phyloP scores from a whole-genome alignment of 2,329 filamentous ascomycete species.

The Penicillium sp. region DNA sequence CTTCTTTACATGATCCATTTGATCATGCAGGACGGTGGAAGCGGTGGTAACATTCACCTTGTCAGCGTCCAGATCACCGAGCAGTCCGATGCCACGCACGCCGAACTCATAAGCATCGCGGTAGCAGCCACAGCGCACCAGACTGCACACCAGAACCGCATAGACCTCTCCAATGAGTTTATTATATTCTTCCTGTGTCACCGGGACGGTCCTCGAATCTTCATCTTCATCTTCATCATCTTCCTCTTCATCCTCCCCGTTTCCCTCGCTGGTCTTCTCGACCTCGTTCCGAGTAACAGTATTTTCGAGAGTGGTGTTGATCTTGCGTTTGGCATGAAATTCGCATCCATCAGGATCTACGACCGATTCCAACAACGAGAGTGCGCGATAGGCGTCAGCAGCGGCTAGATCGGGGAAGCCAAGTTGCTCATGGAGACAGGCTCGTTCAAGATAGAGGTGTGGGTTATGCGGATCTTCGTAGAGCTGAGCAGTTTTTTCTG shows the following conservation, averaged over 20 bases:
- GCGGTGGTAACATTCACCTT: slow-evolving; percentile 3
- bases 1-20: slow-evolving; percentile 31
- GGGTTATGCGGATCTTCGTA: slow-evolving; percentile 44
- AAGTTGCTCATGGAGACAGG: slow-evolving; percentile 68
- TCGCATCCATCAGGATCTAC: slow-evolving; percentile 73
- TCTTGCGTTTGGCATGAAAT: slow-evolving; percentile 66
- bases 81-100: slow-evolving; percentile 29
- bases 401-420: slow-evolving; percentile 88
- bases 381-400: slow-evolving; percentile 84
- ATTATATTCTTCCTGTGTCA: slow-evolving; percentile 37
- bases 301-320: slow-evolving; percentile 22
- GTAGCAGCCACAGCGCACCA: slow-evolving; percentile 41
- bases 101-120: slow-evolving; percentile 44
- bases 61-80: slow-evolving; percentile 11
- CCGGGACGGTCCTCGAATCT: slow-evolving; percentile 31
- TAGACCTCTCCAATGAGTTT: slow-evolving; percentile 38
- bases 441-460: slow-evolving; percentile 53
- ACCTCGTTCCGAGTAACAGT: slow-evolving; percentile 23
- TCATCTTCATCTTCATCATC: slow-evolving; percentile 50
- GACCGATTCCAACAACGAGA: slow-evolving; percentile 83
- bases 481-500: slow-evolving; percentile 53
- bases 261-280: neutral
- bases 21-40: slow-evolving; percentile 20
- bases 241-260: slow-evolving; percentile 24
- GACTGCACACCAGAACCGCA: slow-evolving; percentile 36